These are phyloP conservation scores for Xeromyces bisporus DNA, from an alignment of 495 filamentous ascomycete genomes.

Conservation along the genomic window DNA sequence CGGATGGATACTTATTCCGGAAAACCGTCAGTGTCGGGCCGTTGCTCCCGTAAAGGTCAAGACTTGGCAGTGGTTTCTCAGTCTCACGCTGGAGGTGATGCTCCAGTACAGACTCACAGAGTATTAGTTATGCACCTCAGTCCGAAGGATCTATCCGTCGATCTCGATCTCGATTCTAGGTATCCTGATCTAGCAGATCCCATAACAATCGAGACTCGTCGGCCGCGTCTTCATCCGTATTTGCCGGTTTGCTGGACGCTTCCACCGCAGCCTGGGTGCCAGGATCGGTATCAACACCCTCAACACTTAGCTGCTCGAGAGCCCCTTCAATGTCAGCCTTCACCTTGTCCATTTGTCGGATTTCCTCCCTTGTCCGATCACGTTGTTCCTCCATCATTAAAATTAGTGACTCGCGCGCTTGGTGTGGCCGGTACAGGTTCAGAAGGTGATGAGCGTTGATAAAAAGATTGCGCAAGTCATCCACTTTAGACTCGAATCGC, in stretches of 20 bases:
- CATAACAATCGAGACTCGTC: constrained; percentile 20
- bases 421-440: constrained; percentile 91
- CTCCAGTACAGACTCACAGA: too few relatives aligned
- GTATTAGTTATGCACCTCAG: too few relatives aligned
- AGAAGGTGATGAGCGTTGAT: constrained; percentile 81
- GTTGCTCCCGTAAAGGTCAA: not conserved
- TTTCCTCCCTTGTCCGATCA: constrained; percentile 56
- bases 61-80: not conserved
- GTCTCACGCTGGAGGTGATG: not conserved
- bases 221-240: constrained; percentile 4
- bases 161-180: constrained; percentile 4
- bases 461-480: constrained; percentile 60
- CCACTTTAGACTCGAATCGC: constrained; percentile 43
- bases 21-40: not conserved
- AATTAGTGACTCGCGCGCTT: constrained; percentile 81
- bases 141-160: not conserved
- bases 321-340: constrained; percentile 55
- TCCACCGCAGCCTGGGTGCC: not conserved
- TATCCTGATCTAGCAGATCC: constrained; percentile 20
- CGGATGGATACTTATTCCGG: constrained; percentile 1
- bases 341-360: constrained; percentile 52
- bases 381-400: constrained; percentile 84
- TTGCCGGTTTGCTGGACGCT: constrained; percentile 2
- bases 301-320: constrained; percentile 43
- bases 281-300: constrained; percentile 12